Percentiles rank a stretch among this genome's conserved stretches.
Conservation (phyloP, 2,329 filamentous ascomycete species). For the Aureobasidium sp. region DNA sequence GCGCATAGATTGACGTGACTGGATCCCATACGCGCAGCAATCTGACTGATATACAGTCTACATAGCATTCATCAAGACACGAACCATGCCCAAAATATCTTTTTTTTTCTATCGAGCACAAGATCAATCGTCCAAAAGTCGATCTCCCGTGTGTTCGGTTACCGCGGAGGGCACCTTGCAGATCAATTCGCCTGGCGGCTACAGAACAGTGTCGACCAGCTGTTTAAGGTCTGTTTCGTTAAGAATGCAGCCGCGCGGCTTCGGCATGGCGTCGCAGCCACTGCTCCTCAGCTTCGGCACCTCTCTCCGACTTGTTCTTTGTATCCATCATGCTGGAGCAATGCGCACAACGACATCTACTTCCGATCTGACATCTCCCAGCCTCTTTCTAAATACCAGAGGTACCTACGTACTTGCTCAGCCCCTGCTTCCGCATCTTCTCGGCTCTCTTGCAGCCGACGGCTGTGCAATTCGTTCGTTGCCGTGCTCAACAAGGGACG, state of each 20-base stretch:
- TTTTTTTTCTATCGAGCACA: background rate
- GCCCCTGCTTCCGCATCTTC: background rate
- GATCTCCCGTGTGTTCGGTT: background rate
- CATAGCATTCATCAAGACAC: background rate
- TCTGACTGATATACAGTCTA: too few relatives aligned
- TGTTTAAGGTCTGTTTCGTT: background rate
- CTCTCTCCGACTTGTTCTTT: background rate
- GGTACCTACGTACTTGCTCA: background rate
- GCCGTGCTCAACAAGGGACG: background rate
- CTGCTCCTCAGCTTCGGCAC: background rate
- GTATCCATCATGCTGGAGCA: background rate
- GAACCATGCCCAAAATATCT: background rate
- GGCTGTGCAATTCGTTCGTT: background rate
- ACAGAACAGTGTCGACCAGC: background rate
- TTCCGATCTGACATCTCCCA: background rate
- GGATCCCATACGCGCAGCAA: background rate
- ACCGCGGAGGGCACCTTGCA: background rate
- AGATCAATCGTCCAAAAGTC: background rate
- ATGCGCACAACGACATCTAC: background rate
- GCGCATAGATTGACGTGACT: background rate
- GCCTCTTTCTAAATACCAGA: background rate
- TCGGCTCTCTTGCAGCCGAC: background rate
- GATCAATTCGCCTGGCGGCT: background rate
- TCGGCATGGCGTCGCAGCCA: background rate
- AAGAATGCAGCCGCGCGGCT: background rate